phyloP scores from a whole-genome alignment of 768 basidiomycete genomes.

The Amanita fuliginea region DNA sequence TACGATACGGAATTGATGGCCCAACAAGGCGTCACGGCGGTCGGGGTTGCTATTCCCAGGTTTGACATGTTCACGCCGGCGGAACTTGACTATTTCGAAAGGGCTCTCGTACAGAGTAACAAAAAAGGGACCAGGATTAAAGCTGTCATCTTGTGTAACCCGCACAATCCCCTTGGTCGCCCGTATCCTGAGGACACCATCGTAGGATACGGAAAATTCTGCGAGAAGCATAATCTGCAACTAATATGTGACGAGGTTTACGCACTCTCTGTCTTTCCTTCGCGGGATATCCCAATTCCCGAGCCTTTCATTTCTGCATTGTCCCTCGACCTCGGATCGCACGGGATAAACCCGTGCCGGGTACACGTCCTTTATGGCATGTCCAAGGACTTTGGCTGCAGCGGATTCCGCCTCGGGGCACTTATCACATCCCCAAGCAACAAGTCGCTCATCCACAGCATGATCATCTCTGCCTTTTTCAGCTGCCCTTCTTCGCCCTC shows the following conservation, averaged over 20 bases:
- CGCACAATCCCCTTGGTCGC: slow-evolving; percentile 19
- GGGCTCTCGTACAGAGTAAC: slow-evolving; percentile 8
- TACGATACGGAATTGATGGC: slow-evolving; percentile 8
- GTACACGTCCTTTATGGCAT: slow-evolving; percentile 18
- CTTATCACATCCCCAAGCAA: slow-evolving; percentile 11
- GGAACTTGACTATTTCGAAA: slow-evolving; percentile 12
- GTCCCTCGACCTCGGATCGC: slow-evolving; percentile 11
- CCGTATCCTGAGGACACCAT: slow-evolving; percentile 13
- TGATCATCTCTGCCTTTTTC: slow-evolving; percentile 12
- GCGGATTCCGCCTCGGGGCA: slow-evolving; percentile 17
- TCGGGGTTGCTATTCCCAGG: slow-evolving; percentile 6
- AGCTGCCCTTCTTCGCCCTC: slow-evolving; percentile 13
- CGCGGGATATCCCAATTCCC: slow-evolving; percentile 11
- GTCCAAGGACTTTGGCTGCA: slow-evolving; percentile 20
- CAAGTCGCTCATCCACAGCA: slow-evolving; percentile 8
- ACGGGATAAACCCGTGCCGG: slow-evolving; percentile 13
- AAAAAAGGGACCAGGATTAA: slow-evolving; percentile 11
- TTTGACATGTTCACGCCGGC: slow-evolving; percentile 8
- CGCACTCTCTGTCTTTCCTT: slow-evolving; percentile 15
- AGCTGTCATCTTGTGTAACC: slow-evolving; percentile 18
- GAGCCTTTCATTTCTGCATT: slow-evolving; percentile 14
- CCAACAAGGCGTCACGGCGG: slow-evolving; percentile 4
- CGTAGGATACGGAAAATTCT: slow-evolving; percentile 11
- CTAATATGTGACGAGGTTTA: slow-evolving; percentile 20
- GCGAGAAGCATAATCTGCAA: slow-evolving; percentile 15